Base-by-base conservation (phyloP, 73 alveolate species). In the Breviolum minutum region DNA sequence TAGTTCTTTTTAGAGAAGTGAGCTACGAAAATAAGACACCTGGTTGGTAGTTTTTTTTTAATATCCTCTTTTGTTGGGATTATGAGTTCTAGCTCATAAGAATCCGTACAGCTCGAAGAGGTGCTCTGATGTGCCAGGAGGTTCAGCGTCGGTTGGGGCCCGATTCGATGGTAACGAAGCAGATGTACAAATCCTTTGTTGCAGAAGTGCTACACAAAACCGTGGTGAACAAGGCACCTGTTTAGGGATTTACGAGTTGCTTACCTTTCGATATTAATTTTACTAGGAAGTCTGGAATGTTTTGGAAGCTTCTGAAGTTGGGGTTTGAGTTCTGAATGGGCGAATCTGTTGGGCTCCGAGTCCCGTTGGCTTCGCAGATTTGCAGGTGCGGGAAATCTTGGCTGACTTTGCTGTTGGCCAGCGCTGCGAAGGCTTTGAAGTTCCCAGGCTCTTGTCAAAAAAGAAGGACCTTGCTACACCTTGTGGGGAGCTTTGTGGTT, bases 131-230 rank as follows among this genome's bases (percentile, higher is more conserved):
- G 54, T 13, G 20, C 63, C 80, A 86, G 94, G 94, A 86, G 24
- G 94, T 86, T 10, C 32, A 60, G 80, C 79, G 94, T 9, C 94
- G 94, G 12, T 79, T 86, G n/a, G 94, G 94, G 32, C 80, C 94
- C 27, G 22, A 86, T 32, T 86, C 94, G 32, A 79, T 63, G 77
- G 79, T 86, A 27, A 86, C 94, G 30, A n/a, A 61, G 92, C 10
- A 12, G 61, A 86, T 86, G 81, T 63, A 63, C 81, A 63, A 63
- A 30, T 16, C 63, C 80, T 86, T 86, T 63, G 94, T 86, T 32
- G 30, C 64, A 12, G 77, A 86, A 6, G 94, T 86, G 62, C 14
- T 86, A 30, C 30, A 86, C 63, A n/a, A 26, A 5, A 19, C 29
- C 0, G 30, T 63, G 63, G 80, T 27, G 29, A 27, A 19, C 17